Base-by-base conservation (phyloP, 2,329 filamentous ascomycete species). In the Penicillium sp. region DNA sequence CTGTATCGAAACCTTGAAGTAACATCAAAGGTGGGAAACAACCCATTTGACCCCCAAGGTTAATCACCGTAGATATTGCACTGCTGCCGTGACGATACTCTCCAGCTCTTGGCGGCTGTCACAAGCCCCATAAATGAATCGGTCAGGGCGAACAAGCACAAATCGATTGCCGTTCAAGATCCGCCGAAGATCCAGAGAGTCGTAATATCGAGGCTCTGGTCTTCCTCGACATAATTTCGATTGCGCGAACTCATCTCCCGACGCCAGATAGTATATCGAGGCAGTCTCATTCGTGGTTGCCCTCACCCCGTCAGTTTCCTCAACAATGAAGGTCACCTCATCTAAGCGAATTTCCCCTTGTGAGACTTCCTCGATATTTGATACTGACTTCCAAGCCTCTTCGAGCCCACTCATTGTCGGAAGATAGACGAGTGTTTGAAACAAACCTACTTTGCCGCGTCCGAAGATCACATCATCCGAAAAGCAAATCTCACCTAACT, bases 81-180 rank as follows among this genome's bases (percentile, higher is more conserved):
- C 16, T 8, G 42, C 42, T 3, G 24, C 29, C 14, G 13, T 4
- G 11, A 44, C 27, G 2, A 32, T 24, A 10, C 31, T 36, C 18
- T 53, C 34, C n/a, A 72, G 54, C n/a, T 71, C 63, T n/a, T 29
- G 39, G 1, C 6, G 48, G 13, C 48, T 62, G 14, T 55, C 31
- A 56, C 69, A 72, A 3, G 68, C 65, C 6, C 71, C 70, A 56
- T 67, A 74, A 5, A 73, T 61, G 42, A 72, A 69, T 3, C 71
- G 59, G 51, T 74, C 72, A 1, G 61, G 65, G 29, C 72, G 57
- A 5, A 74, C 45, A 48, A 74, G 63, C 7, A 68, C 58, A 53
- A 65, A 73, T 39, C 50, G 4, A 68, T 27, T 14, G 62, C 63
- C 27, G 56, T 62, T 16, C 56, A 43, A 10, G 5, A n/a, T n/a